phyloP scores from a whole-genome alignment of 345 rosid genomes.

The Syzygium oleosum region DNA sequence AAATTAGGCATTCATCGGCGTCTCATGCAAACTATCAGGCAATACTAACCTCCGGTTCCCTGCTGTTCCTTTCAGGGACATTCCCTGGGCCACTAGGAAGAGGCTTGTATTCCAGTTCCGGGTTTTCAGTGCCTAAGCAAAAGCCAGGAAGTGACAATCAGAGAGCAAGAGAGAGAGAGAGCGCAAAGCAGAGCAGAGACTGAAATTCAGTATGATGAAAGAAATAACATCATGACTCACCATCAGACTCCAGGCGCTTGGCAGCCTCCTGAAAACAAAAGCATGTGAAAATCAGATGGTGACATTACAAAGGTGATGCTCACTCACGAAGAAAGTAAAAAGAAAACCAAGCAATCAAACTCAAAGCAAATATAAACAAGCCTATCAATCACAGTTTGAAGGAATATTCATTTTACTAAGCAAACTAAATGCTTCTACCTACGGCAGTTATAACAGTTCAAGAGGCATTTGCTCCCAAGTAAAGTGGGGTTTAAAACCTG shows the following conservation, averaged over 20 bases:
- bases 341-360: not conserved
- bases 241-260: slow-evolving; percentile 14
- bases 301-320: not conserved
- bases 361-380: not conserved
- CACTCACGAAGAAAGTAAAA: not conserved
- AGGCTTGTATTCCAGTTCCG: slow-evolving; percentile 17
- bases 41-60: slow-evolving; percentile 9
- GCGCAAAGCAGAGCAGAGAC: not conserved
- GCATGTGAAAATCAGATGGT: not conserved
- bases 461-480: not conserved
- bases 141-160: not conserved
- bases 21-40: not conserved
- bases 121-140: slow-evolving; percentile 11
- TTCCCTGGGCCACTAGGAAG: slow-evolving; percentile 15
- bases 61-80: not conserved
- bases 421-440: not conserved
- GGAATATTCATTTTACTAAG: not conserved
- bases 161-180: not conserved
- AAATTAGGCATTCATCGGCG: not conserved
- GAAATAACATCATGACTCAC: slow-evolving; percentile 8
- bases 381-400: not conserved
- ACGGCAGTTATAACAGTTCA: not conserved
- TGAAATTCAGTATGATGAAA: not conserved
- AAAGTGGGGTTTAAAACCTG: not conserved
- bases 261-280: slow-evolving; percentile 21